phyloP scores from a whole-genome alignment of 176 grass and related monocot genomes.

The Oryza punctata region DNA sequence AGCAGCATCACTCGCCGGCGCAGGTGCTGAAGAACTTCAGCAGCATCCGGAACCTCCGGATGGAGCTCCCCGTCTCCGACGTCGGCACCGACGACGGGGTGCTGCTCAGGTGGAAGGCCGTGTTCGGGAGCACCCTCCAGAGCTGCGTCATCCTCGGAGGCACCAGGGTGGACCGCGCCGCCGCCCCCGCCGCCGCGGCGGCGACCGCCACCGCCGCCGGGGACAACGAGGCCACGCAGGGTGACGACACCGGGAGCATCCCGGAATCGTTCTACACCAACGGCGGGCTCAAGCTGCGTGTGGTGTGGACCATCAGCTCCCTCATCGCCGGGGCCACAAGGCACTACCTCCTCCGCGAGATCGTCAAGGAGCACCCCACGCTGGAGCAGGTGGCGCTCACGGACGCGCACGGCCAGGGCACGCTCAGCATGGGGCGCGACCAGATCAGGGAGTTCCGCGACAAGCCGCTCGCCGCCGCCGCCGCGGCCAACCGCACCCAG shows the following conservation, averaged over 20 bases:
- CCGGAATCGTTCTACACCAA: slow-evolving; percentile 83
- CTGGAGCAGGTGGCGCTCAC: slow-evolving; percentile 65
- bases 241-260: slow-evolving; percentile 51
- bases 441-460: slow-evolving; percentile 76
- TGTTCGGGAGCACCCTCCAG: slow-evolving; percentile 69
- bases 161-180: slow-evolving; percentile 49
- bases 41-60: slow-evolving; percentile 61
- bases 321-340: slow-evolving; percentile 73
- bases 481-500: slow-evolving; percentile 63
- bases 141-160: slow-evolving; percentile 74
- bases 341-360: slow-evolving; percentile 83
- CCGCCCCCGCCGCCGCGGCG: neutral
- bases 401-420: slow-evolving; percentile 72
- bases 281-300: slow-evolving; percentile 75
- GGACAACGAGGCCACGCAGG: slow-evolving; percentile 24
- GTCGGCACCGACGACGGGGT: slow-evolving; percentile 63
- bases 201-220: neutral
- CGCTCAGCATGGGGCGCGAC: slow-evolving; percentile 53
- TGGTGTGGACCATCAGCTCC: slow-evolving; percentile 83
- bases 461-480: slow-evolving; percentile 58
- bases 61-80: slow-evolving; percentile 72
- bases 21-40: slow-evolving; percentile 85
- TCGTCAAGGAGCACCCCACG: slow-evolving; percentile 79
- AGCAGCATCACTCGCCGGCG: slow-evolving; percentile 66
- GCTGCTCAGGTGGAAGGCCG: slow-evolving; percentile 68